Evolutionary conservation across 139 green algal species (phyloP), one percentile per base, ranked within the genome.

Genomic region (Coelastrella sp.): DNA sequence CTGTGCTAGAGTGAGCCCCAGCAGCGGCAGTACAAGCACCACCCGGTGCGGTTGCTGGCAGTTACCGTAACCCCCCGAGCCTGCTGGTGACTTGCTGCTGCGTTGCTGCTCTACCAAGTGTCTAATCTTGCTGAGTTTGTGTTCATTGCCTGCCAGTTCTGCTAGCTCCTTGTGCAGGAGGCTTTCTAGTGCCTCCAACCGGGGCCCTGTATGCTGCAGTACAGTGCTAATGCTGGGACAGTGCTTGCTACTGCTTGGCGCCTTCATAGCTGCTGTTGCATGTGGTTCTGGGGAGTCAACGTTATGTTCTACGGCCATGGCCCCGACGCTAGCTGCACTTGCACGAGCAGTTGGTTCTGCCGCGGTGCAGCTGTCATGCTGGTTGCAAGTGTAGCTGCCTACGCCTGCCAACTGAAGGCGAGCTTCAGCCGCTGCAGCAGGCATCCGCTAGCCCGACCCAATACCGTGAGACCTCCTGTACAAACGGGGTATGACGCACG

Each of bases 161-260:
- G 64, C 22, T 14, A 87, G 64, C 65, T 87, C 82, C 64, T 79
- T 14, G 11, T 79, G 82, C 65, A 87, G 23, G 23, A 87, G 23
- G 64, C 17, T 32, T 57, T 32, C 23, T 4, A 87, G 19, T 2
- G 5, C 13, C 4, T 32, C 65, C 19, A 68, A 56, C 56, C 14
- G 65, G 5, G 82, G 82, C 4, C 22, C 81, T 4, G 22, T 22
- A 32, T 77, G 81, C 17, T 23, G 22, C 81, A 86, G 61, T 47
- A 85, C 19, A 22, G 5, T 58, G 74, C 74, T 80, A 23, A 80
- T 80, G 22, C 74, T 58, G 7, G 3, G 13, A 14, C 5, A 16
- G 7, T 5, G 7, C 22, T 19, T 77, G 71, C 71, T 77, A n/a
- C 23, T 23, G 17, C 19, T 5, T n/a, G 3, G 32, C 32, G 32